Evolutionary conservation across 257 asterid genomes (phyloP), one percentile per base, ranked within the genome.

Genomic region (Solanum arcanum): DNA sequence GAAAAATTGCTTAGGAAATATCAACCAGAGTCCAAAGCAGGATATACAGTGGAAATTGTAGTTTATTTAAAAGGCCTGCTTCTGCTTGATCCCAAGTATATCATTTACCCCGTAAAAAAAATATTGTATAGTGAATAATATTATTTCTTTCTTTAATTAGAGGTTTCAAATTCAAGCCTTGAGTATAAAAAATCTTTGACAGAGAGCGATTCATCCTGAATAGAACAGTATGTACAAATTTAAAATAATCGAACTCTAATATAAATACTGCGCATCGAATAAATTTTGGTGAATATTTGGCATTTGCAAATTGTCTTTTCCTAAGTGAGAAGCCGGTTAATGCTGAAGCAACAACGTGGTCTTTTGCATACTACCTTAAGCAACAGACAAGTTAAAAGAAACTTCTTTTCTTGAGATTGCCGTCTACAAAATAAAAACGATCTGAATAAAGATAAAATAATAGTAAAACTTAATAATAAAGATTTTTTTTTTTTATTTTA

Each of bases 171-270:
- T 56, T 56, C 12, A 1, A 7, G 12, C 0, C 0, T 7, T 56
- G 5, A 1, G 0, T 56, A 56, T 56, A 56, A 56, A 18, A 18
- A 18, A 2, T 18, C 11, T 18, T 18, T 18, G n/a, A 0, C 7
- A 56, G 7, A 56, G 12, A 56, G 12, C 1, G 5, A 18, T 1
- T 56, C n/a, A 18, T 56, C 25, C 5, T 2, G 0, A 56, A 18
- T 56, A 56, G 64, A 12, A n/a, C 2, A 0, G 2, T 1, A 56
- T 0, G 12, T 11, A 56, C 12, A 56, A 18, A 56, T 56, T 56
- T 0, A 18, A 0, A 56, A 56, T 56, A 56, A 56, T 56, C 1
- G 0, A 0, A 0, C 1, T 7, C 2, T 20, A 56, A 7, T 56
- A 42, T 42, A 9, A 42, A 42, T 42, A 42, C 0, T 4, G 46